Percentiles rank a stretch among this genome's conserved stretches.
Evolutionary conservation across 129 eudicot genomes (phyloP).

Genomic region (Escallonia rubra): DNA sequence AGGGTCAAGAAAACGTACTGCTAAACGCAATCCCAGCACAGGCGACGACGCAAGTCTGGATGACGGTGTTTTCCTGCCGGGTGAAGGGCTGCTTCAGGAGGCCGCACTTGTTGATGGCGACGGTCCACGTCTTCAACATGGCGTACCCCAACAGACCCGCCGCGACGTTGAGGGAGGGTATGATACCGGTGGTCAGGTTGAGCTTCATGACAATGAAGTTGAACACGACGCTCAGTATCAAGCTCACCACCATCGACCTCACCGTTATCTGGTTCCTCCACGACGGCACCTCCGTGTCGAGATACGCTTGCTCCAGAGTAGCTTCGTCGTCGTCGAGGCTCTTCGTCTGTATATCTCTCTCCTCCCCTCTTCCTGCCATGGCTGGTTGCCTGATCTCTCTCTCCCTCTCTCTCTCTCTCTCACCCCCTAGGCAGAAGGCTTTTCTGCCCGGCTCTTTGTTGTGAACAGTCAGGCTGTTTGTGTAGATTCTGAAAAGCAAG

Average conservation of each 20-base stretch:
- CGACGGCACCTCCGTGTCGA: constrained; percentile 35
- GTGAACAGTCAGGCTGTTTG: no score
- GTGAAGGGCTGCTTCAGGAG: constrained; percentile 37
- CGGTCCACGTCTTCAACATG: constrained; percentile 47
- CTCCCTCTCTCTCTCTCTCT: no score
- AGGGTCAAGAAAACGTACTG: constrained; percentile 17
- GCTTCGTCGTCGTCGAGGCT: no score
- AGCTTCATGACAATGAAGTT: constrained; percentile 66
- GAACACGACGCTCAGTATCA: constrained; percentile 40
- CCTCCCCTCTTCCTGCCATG: no score
- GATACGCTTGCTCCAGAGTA: no score
- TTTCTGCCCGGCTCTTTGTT: no score
- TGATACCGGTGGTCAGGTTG: constrained; percentile 61
- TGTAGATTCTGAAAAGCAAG: no score
- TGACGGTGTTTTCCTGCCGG: constrained; percentile 43
- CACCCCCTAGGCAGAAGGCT: no score
- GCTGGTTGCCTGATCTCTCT: no score
- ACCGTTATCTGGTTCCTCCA: constrained; percentile 57
- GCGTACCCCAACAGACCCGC: constrained; percentile 66
- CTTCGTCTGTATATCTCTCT: no score
- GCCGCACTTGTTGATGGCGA: constrained; percentile 26
- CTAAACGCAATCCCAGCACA: constrained; percentile 36
- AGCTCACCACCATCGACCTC: constrained; percentile 55
- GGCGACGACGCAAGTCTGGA: constrained; percentile 50
- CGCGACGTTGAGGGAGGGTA: constrained; percentile 59